A percentile compares a stretch with the other conserved stretches of the same genome.
Conservation (phyloP, 371 early-diverging fungal genomes). For the Nematocida homosporus region DNA sequence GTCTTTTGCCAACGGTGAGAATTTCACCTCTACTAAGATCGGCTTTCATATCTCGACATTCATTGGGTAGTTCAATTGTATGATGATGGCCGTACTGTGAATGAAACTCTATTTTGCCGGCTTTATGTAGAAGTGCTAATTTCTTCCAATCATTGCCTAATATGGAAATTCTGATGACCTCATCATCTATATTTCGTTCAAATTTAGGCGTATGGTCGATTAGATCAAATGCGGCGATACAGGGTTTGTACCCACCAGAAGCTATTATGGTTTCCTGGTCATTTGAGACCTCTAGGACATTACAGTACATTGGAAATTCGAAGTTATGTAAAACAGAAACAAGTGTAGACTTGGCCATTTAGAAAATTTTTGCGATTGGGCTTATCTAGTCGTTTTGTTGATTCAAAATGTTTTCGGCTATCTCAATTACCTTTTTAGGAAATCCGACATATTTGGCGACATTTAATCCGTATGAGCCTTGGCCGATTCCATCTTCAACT, state of each 20-base stretch:
- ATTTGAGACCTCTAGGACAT: conserved; percentile 75
- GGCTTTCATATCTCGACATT: conserved; percentile 76
- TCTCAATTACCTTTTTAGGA: conserved; percentile 70
- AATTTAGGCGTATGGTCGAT: conserved; percentile 86
- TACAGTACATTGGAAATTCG: conserved; percentile 88
- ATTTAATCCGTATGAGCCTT: conserved; percentile 93
- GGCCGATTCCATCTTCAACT: conserved; percentile 74
- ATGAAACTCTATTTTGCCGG: conserved; percentile 90
- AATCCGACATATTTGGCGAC: conserved; percentile 89
- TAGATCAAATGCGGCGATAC: conserved; percentile 85
- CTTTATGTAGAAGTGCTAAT: conserved; percentile 79
- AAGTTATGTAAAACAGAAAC: conserved; percentile 68
- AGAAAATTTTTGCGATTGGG: not conserved
- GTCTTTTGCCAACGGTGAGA: conserved; percentile 74
- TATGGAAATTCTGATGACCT: conserved; percentile 72
- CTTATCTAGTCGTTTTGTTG: not conserved
- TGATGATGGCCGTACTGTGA: conserved; percentile 87
- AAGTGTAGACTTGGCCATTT: conserved; percentile 41
- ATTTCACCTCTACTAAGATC: conserved; percentile 84
- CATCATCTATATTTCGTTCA: conserved; percentile 86
- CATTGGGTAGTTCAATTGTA: conserved; percentile 82
- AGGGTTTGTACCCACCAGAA: conserved; percentile 94
- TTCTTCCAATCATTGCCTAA: conserved; percentile 95
- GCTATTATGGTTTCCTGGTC: conserved; percentile 82
- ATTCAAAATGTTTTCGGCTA: conserved; percentile 52